These are phyloP conservation scores for carrot (Daucus carota) DNA, from an alignment of 129 eudicot species.

Conservation along the genomic window DNA sequence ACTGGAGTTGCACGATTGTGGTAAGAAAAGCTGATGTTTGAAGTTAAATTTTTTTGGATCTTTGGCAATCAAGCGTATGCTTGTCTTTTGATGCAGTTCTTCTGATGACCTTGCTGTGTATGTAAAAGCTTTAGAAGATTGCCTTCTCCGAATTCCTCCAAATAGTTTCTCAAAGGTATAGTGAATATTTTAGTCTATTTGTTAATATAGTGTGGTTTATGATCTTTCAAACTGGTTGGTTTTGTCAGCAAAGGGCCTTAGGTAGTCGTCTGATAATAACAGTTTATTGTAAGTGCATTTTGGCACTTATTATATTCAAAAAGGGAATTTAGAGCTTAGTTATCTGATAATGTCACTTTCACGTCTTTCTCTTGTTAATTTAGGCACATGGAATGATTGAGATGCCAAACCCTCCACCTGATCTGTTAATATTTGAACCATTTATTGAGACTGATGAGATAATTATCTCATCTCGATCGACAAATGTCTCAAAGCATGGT, in stretches of 20 bases:
- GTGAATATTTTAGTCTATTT: neutral
- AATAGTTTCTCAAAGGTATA: constrained; percentile 79
- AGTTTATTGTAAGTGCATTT: neutral
- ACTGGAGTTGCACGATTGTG: constrained; percentile 91
- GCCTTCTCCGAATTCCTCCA: constrained; percentile 74
- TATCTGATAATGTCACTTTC: neutral
- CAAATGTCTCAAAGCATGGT: constrained; percentile 30
- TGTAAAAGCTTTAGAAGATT: constrained; percentile 55
- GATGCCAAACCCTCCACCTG: constrained; percentile 96
- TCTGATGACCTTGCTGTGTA: constrained; percentile 64
- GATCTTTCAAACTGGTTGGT: neutral
- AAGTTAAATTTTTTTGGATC: neutral
- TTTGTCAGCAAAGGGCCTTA: neutral
- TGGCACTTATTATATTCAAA: neutral
- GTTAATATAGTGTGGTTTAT: neutral
- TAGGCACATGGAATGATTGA: constrained; percentile 85
- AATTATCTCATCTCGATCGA: constrained; percentile 42
- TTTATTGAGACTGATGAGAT: constrained; percentile 88
- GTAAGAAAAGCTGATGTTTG: constrained; percentile 20
- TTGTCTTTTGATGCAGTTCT: constrained; percentile 36
- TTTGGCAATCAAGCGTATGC: neutral
- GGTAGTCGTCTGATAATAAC: neutral
- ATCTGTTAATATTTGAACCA: constrained; percentile 76
- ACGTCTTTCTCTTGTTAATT: constrained; percentile 8
- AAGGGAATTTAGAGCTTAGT: neutral